Base-by-base conservation (phyloP, 352 stramenopile species). In the Salisapilia sapeloensis region DNA sequence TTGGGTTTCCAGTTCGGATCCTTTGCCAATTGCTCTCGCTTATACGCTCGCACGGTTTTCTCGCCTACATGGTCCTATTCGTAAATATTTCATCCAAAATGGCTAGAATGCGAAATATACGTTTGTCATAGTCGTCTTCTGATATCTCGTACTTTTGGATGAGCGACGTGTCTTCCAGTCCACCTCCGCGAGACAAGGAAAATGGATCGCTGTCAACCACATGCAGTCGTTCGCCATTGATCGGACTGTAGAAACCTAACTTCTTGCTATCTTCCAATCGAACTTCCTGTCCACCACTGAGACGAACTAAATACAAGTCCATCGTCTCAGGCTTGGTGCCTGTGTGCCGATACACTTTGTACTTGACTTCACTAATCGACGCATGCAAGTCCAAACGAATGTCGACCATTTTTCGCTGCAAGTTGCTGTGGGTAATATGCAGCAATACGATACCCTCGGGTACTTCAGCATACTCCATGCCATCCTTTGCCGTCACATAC, bases 121-220 rank as follows among this genome's bases (percentile, higher is more conserved):
- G 79, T 38, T 96, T 96, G 56, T 99, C 66, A 60, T 99, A 99
- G 44, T 98, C 93, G 26, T 97, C 92, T 30, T 99, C 96, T 0
- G 65, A 92, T 62, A 99, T 98, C 44, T 81, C 53, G 57, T 98
- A 99, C 63, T 99, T 99, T 40, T 97, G 46, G 15, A 99, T 75
- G 29, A 98, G 67, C 6, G 79, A 91, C 7, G 94, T 79, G 53
- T 99, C 90, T 49, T 99, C 95, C 9, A 98, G 87, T 4, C 87
- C 93, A 12, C 96, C 95, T 29, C 80, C 75, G 21, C 62, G 77
- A 16, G 85, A 94, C 13, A 96, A 62, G 20, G 93, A 98, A 59
- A 97, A 93, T 20, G 94, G 95, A 74, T 99, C 91, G 15, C 83
- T 81, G 53, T 99, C 93, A 26, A 96, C 56, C 26, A 97, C 87